phyloP scores from a whole-genome alignment of 306 rosid genomes.

The Inga oerstediana region DNA sequence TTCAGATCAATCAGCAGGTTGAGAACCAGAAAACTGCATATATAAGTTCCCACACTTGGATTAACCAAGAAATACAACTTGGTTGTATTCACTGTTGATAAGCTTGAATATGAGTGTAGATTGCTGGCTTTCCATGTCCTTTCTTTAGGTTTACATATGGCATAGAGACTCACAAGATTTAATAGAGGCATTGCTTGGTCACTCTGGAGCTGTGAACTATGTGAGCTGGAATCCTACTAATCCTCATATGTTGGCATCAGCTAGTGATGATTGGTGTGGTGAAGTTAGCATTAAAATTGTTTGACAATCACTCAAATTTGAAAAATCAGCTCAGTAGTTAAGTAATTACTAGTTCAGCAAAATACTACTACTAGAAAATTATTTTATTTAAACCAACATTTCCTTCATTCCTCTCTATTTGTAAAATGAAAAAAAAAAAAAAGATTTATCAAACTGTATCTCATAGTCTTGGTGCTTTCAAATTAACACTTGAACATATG shows the following conservation, averaged over 20 bases:
- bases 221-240: constrained; percentile 97
- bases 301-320: not conserved
- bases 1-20: too few species aligned
- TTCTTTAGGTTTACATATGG: constrained; percentile 87
- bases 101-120: not conserved
- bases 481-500: not conserved
- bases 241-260: constrained; percentile 94
- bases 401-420: not conserved
- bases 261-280: constrained; percentile 67
- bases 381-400: not conserved
- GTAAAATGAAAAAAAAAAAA: not conserved
- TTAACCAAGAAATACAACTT: too few species aligned
- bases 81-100: too few species aligned
- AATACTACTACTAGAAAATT: not conserved
- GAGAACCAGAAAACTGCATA: too few species aligned
- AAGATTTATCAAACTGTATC: not conserved
- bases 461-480: not conserved
- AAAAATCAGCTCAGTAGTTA: not conserved
- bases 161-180: constrained; percentile 75
- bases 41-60: too few species aligned
- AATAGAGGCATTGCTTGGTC: constrained; percentile 77
- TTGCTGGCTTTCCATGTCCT: constrained; percentile 24
- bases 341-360: not conserved
- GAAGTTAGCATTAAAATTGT: not conserved
- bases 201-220: constrained; percentile 91